These are phyloP conservation scores for Alnus glutinosa DNA, from an alignment of 306 rosid genomes.

Conservation along the genomic window DNA sequence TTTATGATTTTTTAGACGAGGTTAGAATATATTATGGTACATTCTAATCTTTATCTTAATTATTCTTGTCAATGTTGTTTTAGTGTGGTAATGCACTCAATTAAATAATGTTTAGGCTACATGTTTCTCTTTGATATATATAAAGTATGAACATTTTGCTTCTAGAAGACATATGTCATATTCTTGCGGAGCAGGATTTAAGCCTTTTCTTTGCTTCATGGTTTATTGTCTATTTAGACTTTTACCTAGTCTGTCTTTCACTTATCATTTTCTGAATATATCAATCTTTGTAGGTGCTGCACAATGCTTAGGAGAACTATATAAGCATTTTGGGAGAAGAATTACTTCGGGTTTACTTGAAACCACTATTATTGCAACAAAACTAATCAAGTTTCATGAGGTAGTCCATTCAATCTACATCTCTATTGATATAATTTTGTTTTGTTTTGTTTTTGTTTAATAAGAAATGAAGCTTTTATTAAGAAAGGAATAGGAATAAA, in stretches of 20 bases:
- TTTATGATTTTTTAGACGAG: background rate
- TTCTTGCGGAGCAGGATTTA: background rate
- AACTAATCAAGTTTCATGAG: conserved; percentile 79
- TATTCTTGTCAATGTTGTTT: background rate
- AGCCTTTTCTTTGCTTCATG: background rate
- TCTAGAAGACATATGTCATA: background rate
- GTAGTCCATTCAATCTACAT: conserved; percentile 46
- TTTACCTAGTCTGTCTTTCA: background rate
- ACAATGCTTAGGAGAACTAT: conserved; percentile 91
- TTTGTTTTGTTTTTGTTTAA: background rate
- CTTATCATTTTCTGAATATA: conserved; percentile 18
- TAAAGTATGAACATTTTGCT: background rate
- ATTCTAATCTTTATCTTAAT: background rate
- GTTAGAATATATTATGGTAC: background rate
- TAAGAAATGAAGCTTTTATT: no score
- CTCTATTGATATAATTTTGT: conserved; percentile 14
- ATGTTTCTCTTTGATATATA: background rate
- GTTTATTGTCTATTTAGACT: background rate
- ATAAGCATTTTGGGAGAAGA: conserved; percentile 88
- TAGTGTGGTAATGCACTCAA: background rate
- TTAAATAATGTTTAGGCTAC: background rate
- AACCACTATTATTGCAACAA: conserved; percentile 75
- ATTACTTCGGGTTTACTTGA: conserved; percentile 91
- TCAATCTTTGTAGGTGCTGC: conserved; percentile 64
- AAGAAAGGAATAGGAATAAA: no score